Base-by-base conservation (phyloP, 116 monocot genomes). In the Posidonia oceanica region DNA sequence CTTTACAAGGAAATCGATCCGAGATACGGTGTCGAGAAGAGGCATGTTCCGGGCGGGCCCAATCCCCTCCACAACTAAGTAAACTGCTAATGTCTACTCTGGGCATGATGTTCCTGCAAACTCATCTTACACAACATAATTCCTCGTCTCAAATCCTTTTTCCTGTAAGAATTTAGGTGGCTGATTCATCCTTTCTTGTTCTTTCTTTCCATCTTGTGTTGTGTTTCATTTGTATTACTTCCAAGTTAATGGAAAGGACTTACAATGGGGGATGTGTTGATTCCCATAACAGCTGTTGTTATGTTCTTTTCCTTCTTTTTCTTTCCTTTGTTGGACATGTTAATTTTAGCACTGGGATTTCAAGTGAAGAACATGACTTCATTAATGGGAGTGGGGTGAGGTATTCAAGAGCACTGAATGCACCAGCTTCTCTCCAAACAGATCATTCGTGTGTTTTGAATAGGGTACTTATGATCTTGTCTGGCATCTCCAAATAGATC, bases 251-350 rank as follows among this genome's bases (percentile, higher is more conserved):
- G 78, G 78, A 84, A 84, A 81, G 84, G 42, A 69, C 48, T 75
- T 68, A 81, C 80, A 84, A 84, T 78, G 75, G 77, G 80, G 78
- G 77, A 84, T 80, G 80, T 68, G 38, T 29, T 71, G 57, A 39
- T 59, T 3, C 41, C 22, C 29, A 1, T 12, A 3, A 16, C 15
- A 15, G 41, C 14, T 17, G 58, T 17, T 17, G 16, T 42, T 65
- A 41, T 11, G 8, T 67, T 7, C 2, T 4, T 57, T 69, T 74
- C 17, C 3, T 69, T 54, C 36, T 69, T 37, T 6, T 11, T n/a
- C 40, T 44, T 64, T 52, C 52, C 12, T 55, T 11, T 10, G 36
- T 15, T 58, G 14, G 21, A 58, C 58, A 1, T 22, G 0, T 48
- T 23, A 5, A 4, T 67, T 48, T 18, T 40, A 18, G 2, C 20